These are phyloP conservation scores for Talaromyces sp. DNA, from an alignment of 2,329 filamentous ascomycete species.

Conservation along the genomic window DNA sequence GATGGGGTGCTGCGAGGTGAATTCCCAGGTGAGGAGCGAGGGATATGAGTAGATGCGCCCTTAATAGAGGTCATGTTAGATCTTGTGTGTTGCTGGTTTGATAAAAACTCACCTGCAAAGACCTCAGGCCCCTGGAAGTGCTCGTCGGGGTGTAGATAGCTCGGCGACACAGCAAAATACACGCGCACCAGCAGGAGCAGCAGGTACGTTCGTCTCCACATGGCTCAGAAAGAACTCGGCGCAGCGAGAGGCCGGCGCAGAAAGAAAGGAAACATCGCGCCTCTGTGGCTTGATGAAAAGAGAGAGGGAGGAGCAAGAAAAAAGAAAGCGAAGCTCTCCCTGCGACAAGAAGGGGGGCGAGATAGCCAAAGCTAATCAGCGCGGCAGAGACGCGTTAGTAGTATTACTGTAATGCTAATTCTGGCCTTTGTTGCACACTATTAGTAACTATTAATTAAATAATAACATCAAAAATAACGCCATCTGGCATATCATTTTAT, in stretches of 20 bases:
- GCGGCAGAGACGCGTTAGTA: too few relatives aligned
- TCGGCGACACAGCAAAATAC: slow-evolving; percentile 89
- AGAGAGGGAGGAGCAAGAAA: background rate
- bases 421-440: background rate
- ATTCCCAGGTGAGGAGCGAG: slow-evolving; percentile 90
- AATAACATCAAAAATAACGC: too few relatives aligned
- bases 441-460: too few relatives aligned
- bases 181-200: slow-evolving; percentile 79
- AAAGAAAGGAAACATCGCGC: background rate
- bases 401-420: background rate
- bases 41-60: slow-evolving; percentile 92
- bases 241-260: background rate
- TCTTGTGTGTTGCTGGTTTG: background rate
- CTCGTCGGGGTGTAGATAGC: slow-evolving; percentile 97
- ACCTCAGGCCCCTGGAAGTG: slow-evolving; percentile 98
- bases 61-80: too few relatives aligned
- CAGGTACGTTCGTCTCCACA: slow-evolving; percentile 91
- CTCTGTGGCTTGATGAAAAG: background rate
- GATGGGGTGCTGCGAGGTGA: slow-evolving; percentile 79
- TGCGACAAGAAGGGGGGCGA: background rate
- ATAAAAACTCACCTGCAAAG: slow-evolving; percentile 69
- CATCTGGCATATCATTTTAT: background rate
- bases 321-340: background rate
- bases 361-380: background rate
- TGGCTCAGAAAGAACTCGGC: slow-evolving; percentile 32